phyloP scores from a whole-genome alignment of 208 protist genomes.

The Acanthamoeba sp. region DNA sequence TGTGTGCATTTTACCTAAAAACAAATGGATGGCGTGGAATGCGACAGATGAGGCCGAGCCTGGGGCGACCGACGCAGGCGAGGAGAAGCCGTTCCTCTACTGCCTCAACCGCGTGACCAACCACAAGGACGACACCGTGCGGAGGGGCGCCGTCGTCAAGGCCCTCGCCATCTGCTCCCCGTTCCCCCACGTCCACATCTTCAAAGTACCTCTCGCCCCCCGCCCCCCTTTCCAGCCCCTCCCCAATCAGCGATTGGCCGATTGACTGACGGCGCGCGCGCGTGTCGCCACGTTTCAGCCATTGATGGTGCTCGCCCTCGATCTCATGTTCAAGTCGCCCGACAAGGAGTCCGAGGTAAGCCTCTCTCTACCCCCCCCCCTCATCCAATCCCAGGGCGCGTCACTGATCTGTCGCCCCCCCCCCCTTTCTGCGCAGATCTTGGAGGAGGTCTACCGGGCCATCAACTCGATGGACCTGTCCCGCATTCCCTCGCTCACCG shows the following conservation, averaged over 20 bases:
- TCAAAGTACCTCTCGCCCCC: constrained; percentile 65
- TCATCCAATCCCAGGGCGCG: constrained; percentile 21
- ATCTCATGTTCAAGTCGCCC: constrained; percentile 76
- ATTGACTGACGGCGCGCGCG: not conserved
- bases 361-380: too few relatives aligned
- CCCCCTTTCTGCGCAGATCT: too few relatives aligned
- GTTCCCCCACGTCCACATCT: constrained; percentile 84
- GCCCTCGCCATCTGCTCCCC: constrained; percentile 85
- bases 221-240: not conserved
- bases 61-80: not conserved
- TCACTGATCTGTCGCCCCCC: too few relatives aligned
- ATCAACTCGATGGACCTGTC: constrained; percentile 85
- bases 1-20: too few relatives aligned
- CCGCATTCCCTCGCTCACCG: constrained; percentile 75
- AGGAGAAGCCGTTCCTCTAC: constrained; percentile 80
- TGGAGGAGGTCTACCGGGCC: constrained; percentile 82
- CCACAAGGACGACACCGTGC: constrained; percentile 81
- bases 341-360: not conserved
- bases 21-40: too few relatives aligned
- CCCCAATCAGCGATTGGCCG: not conserved
- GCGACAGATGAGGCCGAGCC: not conserved
- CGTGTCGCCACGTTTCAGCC: constrained; percentile 56
- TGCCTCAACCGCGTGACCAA: constrained; percentile 85
- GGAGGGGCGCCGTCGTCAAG: constrained; percentile 86
- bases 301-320: constrained; percentile 84